Evolutionary conservation across 75 land plant genomes (phyloP).

Genomic region (Cunninghamia lanceolata): DNA sequence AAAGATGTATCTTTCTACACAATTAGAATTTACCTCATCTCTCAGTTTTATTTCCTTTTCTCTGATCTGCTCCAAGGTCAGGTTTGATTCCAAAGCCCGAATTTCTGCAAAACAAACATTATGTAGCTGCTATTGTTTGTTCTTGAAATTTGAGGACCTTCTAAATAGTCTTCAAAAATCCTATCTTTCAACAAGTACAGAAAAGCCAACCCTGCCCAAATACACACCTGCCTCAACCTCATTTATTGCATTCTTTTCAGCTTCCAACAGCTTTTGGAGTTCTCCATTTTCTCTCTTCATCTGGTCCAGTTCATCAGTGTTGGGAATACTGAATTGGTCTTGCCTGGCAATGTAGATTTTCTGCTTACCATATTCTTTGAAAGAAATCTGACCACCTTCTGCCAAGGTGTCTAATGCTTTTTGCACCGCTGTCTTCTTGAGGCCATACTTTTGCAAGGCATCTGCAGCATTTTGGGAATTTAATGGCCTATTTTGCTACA

Average conservation of each 20-base stretch:
- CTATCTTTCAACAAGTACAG: not conserved
- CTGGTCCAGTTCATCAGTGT: slow-evolving; percentile 68
- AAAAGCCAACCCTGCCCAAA: not conserved
- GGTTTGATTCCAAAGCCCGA: slow-evolving; percentile 62
- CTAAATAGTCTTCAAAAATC: not conserved
- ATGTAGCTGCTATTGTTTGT: not conserved
- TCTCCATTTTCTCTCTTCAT: slow-evolving; percentile 81
- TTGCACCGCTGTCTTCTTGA: slow-evolving; percentile 86
- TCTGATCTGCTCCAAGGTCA: slow-evolving; percentile 73
- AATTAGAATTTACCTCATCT: slow-evolving; percentile 36
- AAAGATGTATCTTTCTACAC: not conserved
- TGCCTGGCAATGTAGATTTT: slow-evolving; percentile 97
- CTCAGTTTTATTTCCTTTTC: slow-evolving; percentile 48
- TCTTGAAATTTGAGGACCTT: not conserved
- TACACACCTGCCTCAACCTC: slow-evolving; percentile 83
- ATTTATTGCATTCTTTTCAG: slow-evolving; percentile 44
- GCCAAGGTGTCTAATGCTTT: slow-evolving; percentile 81
- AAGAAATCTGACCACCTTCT: slow-evolving; percentile 79
- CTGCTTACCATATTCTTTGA: slow-evolving; percentile 98
- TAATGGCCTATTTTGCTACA: slow-evolving; percentile 88
- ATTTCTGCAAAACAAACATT: slow-evolving; percentile 49
- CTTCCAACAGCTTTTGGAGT: slow-evolving; percentile 52
- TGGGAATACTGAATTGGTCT: slow-evolving; percentile 87
- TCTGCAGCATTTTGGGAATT: slow-evolving; percentile 96
- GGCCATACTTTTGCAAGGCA: slow-evolving; percentile 85